Evolutionary conservation across 2,329 filamentous ascomycete species (phyloP).

Genomic region (Cytospora paraplurivora): DNA sequence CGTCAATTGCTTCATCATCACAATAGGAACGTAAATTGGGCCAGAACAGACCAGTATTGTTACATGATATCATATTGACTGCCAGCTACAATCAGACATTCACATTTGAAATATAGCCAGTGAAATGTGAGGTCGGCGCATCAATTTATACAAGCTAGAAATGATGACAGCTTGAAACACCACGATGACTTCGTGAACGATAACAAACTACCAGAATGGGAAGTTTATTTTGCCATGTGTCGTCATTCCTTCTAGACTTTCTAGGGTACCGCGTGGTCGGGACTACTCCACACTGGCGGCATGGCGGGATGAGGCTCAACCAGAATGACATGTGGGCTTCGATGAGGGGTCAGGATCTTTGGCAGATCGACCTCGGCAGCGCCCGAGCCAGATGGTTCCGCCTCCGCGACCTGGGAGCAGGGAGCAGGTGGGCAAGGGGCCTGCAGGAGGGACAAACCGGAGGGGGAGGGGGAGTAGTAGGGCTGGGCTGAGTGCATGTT

Average conservation of each 20-base stretch:
- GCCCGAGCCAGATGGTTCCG: conserved; percentile 14
- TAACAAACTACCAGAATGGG: conserved; percentile 29
- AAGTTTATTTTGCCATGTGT: conserved; percentile 29
- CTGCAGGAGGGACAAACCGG: not conserved
- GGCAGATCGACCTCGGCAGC: conserved; percentile 25
- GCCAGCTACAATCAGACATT: not conserved
- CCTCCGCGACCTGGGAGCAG: conserved; percentile 4
- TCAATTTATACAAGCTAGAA: not conserved
- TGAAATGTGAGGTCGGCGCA: conserved; percentile 4
- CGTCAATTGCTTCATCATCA: not conserved
- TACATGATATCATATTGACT: no score
- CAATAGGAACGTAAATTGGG: conserved; percentile 1
- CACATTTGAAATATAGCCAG: not conserved
- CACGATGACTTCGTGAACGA: conserved; percentile 14
- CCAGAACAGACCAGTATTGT: not conserved
- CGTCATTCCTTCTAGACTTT: conserved; percentile 26
- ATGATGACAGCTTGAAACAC: not conserved
- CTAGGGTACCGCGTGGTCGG: conserved; percentile 30
- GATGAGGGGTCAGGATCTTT: conserved; percentile 21
- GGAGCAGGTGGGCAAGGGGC: not conserved
- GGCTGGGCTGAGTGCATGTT: not conserved
- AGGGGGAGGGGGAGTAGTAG: not conserved
- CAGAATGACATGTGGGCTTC: conserved; percentile 19
- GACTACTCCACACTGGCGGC: conserved; percentile 29
- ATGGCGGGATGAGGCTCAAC: conserved; percentile 30